These are phyloP conservation scores for Peronospora farinosa DNA, from an alignment of 352 stramenopile genomes.

Conservation along the genomic window DNA sequence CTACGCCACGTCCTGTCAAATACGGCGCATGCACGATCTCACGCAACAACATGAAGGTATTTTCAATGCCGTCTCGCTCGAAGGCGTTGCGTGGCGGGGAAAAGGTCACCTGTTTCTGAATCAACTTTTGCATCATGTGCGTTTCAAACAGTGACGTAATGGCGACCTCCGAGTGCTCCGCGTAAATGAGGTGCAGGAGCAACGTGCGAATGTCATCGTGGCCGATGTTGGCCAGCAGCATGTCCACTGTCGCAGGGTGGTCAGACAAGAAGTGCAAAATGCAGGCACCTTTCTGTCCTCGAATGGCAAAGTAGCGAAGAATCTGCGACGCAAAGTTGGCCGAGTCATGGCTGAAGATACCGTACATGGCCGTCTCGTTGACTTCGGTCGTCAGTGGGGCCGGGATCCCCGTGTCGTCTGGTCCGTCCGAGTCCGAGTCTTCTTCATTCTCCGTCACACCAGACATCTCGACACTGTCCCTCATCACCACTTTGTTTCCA, in stretches of 20 bases:
- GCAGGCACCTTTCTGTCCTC: conserved; percentile 68
- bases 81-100: conserved; percentile 63
- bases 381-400: conserved; percentile 33
- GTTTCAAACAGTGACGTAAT: conserved; percentile 70
- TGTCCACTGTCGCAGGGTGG: conserved; percentile 50
- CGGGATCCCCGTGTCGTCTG: conserved; percentile 32
- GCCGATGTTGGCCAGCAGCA: conserved; percentile 74
- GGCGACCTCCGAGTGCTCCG: conserved; percentile 69
- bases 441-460: conserved; percentile 23
- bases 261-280: conserved; percentile 65
- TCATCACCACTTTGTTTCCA: not conserved
- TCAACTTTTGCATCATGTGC: conserved; percentile 66
- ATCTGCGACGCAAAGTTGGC: conserved; percentile 79
- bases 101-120: conserved; percentile 72
- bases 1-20: conserved; percentile 67
- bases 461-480: conserved; percentile 22
- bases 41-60: conserved; percentile 70
- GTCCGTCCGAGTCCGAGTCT: conserved; percentile 34
- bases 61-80: conserved; percentile 73
- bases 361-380: conserved; percentile 43
- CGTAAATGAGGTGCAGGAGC: conserved; percentile 77
- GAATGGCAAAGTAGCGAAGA: conserved; percentile 73
- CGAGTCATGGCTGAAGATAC: conserved; percentile 70
- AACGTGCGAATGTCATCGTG: conserved; percentile 77
- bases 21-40: conserved; percentile 82